Conservation (phyloP, 176 grass and related monocot species). For the Hordeum marinum region DNA sequence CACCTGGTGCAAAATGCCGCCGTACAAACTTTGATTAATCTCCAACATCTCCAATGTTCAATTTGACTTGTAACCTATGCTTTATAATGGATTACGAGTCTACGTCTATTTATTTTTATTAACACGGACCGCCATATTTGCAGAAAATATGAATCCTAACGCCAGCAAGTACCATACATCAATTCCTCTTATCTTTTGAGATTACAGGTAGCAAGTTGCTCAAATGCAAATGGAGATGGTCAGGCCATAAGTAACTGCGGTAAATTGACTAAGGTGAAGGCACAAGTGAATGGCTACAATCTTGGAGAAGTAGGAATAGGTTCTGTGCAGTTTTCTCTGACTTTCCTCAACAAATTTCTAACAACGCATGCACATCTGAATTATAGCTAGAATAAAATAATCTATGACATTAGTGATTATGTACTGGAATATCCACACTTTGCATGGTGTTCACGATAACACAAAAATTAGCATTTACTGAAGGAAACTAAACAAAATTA, state of each 20-base stretch:
- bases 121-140: not conserved
- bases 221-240: not conserved
- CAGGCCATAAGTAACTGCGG: not conserved
- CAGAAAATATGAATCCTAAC: not conserved
- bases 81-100: not conserved
- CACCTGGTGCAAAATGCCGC: not conserved
- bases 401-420: not conserved
- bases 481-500: not conserved
- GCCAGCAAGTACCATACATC: not conserved
- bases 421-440: not conserved
- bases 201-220: not conserved
- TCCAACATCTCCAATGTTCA: not conserved
- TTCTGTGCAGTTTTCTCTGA: not conserved
- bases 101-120: not conserved
- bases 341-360: not conserved
- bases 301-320: not conserved
- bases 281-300: not conserved
- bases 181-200: not conserved
- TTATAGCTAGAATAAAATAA: slow-evolving; percentile 5
- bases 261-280: not conserved
- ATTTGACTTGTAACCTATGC: not conserved
- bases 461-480: not conserved
- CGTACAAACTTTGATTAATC: not conserved
- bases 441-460: not conserved
- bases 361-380: not conserved